Evolutionary conservation across 73 alveolate genomes (phyloP).

Genomic region (Durusdinium trenchii): DNA sequence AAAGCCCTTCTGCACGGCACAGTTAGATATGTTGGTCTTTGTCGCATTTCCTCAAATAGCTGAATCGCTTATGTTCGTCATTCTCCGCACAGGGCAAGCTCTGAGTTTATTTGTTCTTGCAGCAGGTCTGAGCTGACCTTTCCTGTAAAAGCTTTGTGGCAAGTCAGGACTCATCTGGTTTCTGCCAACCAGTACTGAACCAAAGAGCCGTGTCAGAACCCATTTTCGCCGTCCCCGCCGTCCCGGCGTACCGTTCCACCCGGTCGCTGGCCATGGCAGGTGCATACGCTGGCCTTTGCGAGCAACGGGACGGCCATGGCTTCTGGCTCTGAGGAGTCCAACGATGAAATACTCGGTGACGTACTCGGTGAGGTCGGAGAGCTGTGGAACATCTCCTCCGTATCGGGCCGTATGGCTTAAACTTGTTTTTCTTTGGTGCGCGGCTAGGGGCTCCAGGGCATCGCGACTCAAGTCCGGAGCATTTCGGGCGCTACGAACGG

Average conservation of each 20-base stretch:
- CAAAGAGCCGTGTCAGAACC: too few relatives aligned
- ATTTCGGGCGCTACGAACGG: too few relatives aligned
- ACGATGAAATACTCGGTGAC: neutral
- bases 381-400: neutral
- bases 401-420: too few relatives aligned
- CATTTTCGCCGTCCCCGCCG: too few relatives aligned
- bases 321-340: conserved; percentile 78
- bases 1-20: neutral
- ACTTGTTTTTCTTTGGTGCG: neutral
- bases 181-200: too few relatives aligned
- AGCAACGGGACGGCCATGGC: conserved; percentile 79
- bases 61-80: neutral
- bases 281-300: conserved; percentile 83
- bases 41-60: neutral
- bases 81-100: neutral
- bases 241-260: neutral
- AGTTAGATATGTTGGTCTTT: neutral
- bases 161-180: too few relatives aligned
- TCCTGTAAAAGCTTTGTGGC: too few relatives aligned
- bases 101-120: neutral
- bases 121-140: neutral
- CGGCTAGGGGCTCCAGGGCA: too few relatives aligned
- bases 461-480: too few relatives aligned
- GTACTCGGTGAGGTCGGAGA: neutral
- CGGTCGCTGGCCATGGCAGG: conserved; percentile 37